Conservation (phyloP, 495 filamentous ascomycete genomes). For the Penicillium turbatum region DNA sequence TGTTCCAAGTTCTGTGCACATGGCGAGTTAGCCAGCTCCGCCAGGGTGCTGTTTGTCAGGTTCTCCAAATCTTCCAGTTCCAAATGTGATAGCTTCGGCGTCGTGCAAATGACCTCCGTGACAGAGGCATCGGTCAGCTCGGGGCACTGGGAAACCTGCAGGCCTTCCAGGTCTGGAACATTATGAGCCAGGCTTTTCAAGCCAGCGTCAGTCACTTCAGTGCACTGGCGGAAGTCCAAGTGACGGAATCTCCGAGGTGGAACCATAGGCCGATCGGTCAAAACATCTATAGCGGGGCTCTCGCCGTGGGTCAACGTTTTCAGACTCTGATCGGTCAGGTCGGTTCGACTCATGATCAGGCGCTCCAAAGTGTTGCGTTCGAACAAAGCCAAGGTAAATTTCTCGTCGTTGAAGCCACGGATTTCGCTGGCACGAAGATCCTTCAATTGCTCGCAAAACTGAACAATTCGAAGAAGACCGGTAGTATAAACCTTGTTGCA, state of each 20-base stretch:
- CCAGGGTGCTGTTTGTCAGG: constrained; percentile 69
- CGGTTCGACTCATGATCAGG: constrained; percentile 72
- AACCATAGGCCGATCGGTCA: constrained; percentile 71
- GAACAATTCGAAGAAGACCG: constrained; percentile 69
- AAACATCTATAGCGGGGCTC: constrained; percentile 68
- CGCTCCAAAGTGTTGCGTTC: constrained; percentile 75
- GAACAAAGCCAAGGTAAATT: constrained; percentile 68
- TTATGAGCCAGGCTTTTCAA: constrained; percentile 64
- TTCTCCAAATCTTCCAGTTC: constrained; percentile 82
- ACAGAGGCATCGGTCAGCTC: constrained; percentile 70
- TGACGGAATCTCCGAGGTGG: constrained; percentile 77
- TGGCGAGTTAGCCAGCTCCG: constrained; percentile 67
- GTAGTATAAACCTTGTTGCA: constrained; percentile 79
- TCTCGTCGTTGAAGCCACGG: constrained; percentile 66
- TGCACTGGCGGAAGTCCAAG: constrained; percentile 78
- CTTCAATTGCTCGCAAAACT: constrained; percentile 64
- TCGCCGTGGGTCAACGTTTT: constrained; percentile 67
- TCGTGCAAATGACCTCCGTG: constrained; percentile 65
- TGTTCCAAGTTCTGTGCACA: constrained; percentile 69
- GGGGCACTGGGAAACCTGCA: constrained; percentile 71
- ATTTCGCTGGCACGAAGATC: constrained; percentile 84
- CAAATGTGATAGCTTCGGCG: constrained; percentile 74
- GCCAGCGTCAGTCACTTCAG: constrained; percentile 63
- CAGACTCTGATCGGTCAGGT: constrained; percentile 69
- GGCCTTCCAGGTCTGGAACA: constrained; percentile 73